Percentiles rank a stretch among this genome's conserved stretches.
Evolutionary conservation across 257 asterid genomes (phyloP).

Genomic region (Solanum neorickii): DNA sequence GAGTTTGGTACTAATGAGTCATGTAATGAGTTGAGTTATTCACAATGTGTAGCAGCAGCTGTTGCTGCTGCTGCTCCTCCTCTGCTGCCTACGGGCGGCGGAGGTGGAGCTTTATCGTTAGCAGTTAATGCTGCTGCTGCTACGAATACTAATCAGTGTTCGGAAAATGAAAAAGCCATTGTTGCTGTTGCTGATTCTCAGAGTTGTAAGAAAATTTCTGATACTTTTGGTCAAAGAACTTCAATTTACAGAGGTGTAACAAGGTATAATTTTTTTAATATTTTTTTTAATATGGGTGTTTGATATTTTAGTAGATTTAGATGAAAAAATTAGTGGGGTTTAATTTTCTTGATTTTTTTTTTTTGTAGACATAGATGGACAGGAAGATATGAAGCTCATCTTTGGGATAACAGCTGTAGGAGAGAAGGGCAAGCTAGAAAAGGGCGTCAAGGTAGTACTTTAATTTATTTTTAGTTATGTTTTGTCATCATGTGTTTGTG

Average conservation of each 20-base stretch:
- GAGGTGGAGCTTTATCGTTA: constrained; percentile 28
- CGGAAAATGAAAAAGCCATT: constrained; percentile 16
- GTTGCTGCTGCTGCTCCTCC: background rate
- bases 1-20: constrained; percentile 26
- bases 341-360: background rate
- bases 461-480: background rate
- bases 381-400: constrained; percentile 99
- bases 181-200: constrained; percentile 44
- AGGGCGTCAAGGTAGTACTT: constrained; percentile 89
- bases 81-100: background rate
- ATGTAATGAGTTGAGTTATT: constrained; percentile 43
- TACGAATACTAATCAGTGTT: background rate
- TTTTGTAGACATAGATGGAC: constrained; percentile 92
- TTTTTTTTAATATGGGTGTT: background rate
- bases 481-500: background rate
- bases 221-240: constrained; percentile 85
- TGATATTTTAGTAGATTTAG: background rate
- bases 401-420: constrained; percentile 99
- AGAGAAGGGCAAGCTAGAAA: constrained; percentile 98
- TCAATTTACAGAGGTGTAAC: constrained; percentile 96
- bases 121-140: constrained; percentile 19
- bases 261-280: constrained; percentile 23
- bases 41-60: background rate
- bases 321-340: background rate
- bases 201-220: constrained; percentile 53